A percentile compares a stretch with the other conserved stretches of the same genome.
Conservation (phyloP, 768 basidiomycete genomes). For the Royoungia palumana region DNA sequence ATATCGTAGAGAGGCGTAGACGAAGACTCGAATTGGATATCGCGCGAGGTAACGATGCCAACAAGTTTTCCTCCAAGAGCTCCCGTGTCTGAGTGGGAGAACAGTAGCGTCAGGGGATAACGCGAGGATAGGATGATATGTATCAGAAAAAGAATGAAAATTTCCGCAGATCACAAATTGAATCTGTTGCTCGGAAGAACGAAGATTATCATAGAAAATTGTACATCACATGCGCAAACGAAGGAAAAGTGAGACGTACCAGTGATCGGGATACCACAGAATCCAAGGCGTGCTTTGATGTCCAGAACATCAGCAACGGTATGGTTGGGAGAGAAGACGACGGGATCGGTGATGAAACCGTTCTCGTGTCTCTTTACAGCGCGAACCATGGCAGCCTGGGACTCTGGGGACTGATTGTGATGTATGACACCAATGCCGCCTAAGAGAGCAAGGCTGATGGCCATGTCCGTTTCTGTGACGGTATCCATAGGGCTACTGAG, state of each 20-base stretch:
- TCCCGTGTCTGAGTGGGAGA: slow-evolving; percentile 66
- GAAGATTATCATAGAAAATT: slow-evolving; percentile 63
- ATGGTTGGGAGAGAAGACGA: slow-evolving; percentile 77
- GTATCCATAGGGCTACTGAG: slow-evolving; percentile 99
- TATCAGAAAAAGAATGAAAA: slow-evolving; percentile 18
- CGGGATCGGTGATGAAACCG: slow-evolving; percentile 94
- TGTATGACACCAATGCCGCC: slow-evolving; percentile 99
- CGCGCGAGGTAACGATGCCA: slow-evolving; percentile 95
- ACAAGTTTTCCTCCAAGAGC: slow-evolving; percentile 85
- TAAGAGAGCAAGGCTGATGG: slow-evolving; percentile 88
- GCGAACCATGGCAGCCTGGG: slow-evolving; percentile 95
- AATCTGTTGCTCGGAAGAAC: slow-evolving; percentile 81
- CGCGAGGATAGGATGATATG: background rate
- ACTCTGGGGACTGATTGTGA: slow-evolving; percentile 82
- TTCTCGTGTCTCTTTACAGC: slow-evolving; percentile 98
- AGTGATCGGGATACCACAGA: slow-evolving; percentile 96
- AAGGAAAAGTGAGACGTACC: slow-evolving; percentile 52
- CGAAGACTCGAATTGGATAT: slow-evolving; percentile 86
- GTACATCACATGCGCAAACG: slow-evolving; percentile 42
- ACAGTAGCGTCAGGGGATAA: slow-evolving; percentile 18
- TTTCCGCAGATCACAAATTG: slow-evolving; percentile 74
- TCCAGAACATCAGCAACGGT: slow-evolving; percentile 87
- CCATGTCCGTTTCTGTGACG: slow-evolving; percentile 94
- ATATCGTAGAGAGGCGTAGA: slow-evolving; percentile 67
- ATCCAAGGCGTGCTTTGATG: slow-evolving; percentile 88